phyloP scores from a whole-genome alignment of 257 asterid species.

The Capsicum rhomboideum region DNA sequence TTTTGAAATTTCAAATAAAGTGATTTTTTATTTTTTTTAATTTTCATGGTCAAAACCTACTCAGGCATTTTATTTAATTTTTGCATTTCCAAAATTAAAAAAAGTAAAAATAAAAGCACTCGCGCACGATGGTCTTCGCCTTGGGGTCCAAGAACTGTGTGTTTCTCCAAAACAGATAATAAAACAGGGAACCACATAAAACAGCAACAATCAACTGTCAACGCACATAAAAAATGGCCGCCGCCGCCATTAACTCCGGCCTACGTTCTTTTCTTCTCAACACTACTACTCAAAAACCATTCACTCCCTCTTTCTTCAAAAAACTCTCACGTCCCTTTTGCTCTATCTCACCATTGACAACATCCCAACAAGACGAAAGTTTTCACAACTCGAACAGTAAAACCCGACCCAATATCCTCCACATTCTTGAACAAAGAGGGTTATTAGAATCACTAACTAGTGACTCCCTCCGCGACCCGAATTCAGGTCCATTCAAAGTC shows the following conservation, averaged over 20 bases:
- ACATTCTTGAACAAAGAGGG: slow-evolving; percentile 69
- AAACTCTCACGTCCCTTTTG: not conserved
- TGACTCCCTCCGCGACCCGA: slow-evolving; percentile 36
- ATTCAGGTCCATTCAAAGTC: slow-evolving; percentile 37
- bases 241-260: not conserved
- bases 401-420: slow-evolving; percentile 41
- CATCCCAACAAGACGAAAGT: not conserved
- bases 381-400: not conserved
- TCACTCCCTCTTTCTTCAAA: not conserved
- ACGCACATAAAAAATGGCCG: not conserved
- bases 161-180: not conserved
- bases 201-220: not conserved
- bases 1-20: too few species aligned
- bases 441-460: slow-evolving; percentile 65
- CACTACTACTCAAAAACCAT: not conserved
- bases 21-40: too few species aligned
- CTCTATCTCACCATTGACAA: not conserved
- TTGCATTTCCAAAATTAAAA: too few species aligned
- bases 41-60: too few species aligned
- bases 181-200: not conserved
- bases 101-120: not conserved
- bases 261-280: not conserved
- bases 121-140: not conserved
- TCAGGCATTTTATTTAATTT: too few species aligned
- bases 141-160: not conserved